Conservation (phyloP, 768 basidiomycete genomes). For the Bullera alba region DNA sequence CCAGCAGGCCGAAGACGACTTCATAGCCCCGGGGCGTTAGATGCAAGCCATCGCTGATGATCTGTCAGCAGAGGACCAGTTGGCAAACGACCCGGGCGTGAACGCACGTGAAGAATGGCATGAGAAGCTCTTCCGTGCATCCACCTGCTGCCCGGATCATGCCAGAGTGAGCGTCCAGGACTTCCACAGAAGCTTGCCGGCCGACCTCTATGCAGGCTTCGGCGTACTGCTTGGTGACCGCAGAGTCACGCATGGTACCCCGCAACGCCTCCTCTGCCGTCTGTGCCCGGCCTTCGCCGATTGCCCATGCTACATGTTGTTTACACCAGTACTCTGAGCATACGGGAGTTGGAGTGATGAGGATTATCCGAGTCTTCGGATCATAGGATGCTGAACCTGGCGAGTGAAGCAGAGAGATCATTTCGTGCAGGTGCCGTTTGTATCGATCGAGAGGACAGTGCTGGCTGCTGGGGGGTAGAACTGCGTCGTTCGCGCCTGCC, state of each 20-base stretch:
- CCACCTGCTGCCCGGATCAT: constrained; percentile 67
- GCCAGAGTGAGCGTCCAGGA: constrained; percentile 67
- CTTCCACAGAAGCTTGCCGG: constrained; percentile 53
- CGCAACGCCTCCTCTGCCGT: constrained; percentile 38
- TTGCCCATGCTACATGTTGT: constrained; percentile 52
- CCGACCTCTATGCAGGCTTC: constrained; percentile 63
- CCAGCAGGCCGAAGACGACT: too few relatives aligned
- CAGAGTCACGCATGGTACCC: constrained; percentile 54
- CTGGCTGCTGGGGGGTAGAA: constrained; percentile 60
- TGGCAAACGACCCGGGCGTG: background rate
- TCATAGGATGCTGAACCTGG: constrained; percentile 49
- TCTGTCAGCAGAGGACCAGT: too few relatives aligned
- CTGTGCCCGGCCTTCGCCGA: background rate
- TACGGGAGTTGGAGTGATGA: constrained; percentile 76
- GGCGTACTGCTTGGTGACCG: constrained; percentile 63
- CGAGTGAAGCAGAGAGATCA: constrained; percentile 55
- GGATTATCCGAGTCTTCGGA: constrained; percentile 64
- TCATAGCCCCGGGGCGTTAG: constrained; percentile 66
- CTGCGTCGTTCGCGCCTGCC: constrained; percentile 64
- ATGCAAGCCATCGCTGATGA: constrained; percentile 68
- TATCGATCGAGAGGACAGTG: constrained; percentile 68
- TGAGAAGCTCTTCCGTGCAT: constrained; percentile 53
- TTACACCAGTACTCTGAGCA: background rate
- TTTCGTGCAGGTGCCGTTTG: constrained; percentile 57
- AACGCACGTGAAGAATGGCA: constrained; percentile 36